Evolutionary conservation across 495 filamentous ascomycete species (phyloP).

Genomic region (Xylaria telfairii): DNA sequence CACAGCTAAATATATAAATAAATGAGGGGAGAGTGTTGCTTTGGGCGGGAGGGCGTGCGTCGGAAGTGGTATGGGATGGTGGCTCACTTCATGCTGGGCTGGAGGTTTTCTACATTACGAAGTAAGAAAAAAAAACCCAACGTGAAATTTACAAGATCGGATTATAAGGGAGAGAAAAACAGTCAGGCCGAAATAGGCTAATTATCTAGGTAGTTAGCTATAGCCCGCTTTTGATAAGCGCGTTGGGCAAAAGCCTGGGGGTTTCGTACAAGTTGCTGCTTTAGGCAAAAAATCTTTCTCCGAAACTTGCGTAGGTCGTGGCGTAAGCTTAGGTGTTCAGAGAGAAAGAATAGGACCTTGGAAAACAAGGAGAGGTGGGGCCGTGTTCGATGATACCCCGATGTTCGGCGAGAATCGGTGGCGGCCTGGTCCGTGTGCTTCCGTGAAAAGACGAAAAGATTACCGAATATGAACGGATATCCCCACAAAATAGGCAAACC

Average conservation of each 20-base stretch:
- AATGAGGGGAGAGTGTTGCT: background rate
- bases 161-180: background rate
- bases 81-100: constrained; percentile 21
- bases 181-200: constrained; percentile 6
- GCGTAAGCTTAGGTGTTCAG: background rate
- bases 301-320: background rate
- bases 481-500: constrained; percentile 5
- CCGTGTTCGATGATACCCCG: constrained; percentile 4
- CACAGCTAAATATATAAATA: background rate
- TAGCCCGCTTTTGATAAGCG: constrained; percentile 18
- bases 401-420: constrained; percentile 18
- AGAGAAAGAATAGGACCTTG: constrained; percentile 8
- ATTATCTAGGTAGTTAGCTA: constrained; percentile 11
- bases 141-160: background rate
- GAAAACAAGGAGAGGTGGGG: constrained; percentile 17
- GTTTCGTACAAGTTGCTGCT: background rate
- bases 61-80: background rate
- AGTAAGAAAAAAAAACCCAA: background rate
- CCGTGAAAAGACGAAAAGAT: constrained; percentile 5
- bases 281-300: constrained; percentile 1
- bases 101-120: background rate
- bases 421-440: constrained; percentile 4
- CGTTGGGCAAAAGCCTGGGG: constrained; percentile 1
- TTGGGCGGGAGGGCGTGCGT: background rate
- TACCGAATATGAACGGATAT: constrained; percentile 7